Evolutionary conservation across 2,329 filamentous ascomycete genomes (phyloP).

Genomic region (Graphilbum ipis-grandicollis): DNA sequence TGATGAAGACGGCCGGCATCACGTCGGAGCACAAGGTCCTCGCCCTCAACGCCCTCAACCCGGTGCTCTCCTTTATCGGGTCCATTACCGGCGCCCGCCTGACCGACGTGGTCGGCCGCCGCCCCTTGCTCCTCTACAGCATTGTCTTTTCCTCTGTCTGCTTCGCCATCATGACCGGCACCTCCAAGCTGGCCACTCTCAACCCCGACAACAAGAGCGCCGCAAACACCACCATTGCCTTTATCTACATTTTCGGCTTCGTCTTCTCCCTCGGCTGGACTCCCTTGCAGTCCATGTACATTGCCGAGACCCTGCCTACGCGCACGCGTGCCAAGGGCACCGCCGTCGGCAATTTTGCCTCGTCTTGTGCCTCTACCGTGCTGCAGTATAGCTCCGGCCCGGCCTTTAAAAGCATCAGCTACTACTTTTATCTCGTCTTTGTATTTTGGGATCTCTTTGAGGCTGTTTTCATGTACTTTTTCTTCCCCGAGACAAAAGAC

Average conservation of each 20-base stretch:
- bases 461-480: constrained; percentile 9
- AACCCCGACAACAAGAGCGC: constrained; percentile 2
- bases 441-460: constrained; percentile 18
- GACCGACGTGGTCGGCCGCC: constrained; percentile 39
- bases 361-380: constrained; percentile 14
- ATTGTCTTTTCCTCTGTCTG: constrained; percentile 27
- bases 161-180: constrained; percentile 31
- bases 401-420: constrained; percentile 14
- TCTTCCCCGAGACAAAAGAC: constrained; percentile 11
- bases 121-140: constrained; percentile 31
- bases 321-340: constrained; percentile 17
- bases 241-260: constrained; percentile 14
- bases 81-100: constrained; percentile 36
- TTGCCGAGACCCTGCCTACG: constrained; percentile 25
- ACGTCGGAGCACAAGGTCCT: constrained; percentile 26
- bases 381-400: constrained; percentile 24
- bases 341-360: constrained; percentile 11
- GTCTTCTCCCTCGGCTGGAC: constrained; percentile 16
- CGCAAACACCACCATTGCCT: constrained; percentile 13
- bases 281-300: constrained; percentile 23
- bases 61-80: constrained; percentile 30
- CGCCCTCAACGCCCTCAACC: constrained; percentile 33
- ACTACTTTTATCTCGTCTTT: constrained; percentile 19
- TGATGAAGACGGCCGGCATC: constrained; percentile 33
- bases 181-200: constrained; percentile 23